phyloP scores from a whole-genome alignment of 1,284 basidiomycete species.

The Ceratobasidium sp. region DNA sequence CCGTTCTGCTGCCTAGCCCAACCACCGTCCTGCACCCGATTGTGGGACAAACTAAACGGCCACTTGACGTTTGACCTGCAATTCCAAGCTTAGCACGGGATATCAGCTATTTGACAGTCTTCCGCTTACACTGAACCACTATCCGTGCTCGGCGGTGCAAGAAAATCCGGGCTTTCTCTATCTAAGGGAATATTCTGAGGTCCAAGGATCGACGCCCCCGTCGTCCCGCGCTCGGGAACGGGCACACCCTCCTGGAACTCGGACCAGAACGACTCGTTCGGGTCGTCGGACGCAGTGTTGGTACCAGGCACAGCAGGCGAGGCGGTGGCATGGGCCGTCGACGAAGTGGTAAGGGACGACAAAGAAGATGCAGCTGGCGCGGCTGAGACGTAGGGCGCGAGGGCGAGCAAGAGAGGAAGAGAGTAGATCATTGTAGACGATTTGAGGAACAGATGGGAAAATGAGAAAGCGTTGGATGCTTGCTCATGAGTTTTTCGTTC shows the following conservation, averaged over 20 bases:
- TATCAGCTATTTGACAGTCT: too few species aligned
- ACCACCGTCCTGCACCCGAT: constrained; percentile 76
- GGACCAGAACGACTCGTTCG: constrained; percentile 37
- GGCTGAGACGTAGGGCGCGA: neutral
- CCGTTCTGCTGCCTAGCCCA: constrained; percentile 70
- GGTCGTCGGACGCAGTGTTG: constrained; percentile 30
- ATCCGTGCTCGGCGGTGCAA: constrained; percentile 53
- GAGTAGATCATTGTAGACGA: neutral
- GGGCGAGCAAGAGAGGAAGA: neutral
- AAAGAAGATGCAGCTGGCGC: neutral
- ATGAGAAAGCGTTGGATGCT: neutral
- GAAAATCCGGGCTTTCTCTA: constrained; percentile 67
- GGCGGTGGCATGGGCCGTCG: neutral
- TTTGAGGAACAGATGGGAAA: neutral
- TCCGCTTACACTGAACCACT: constrained; percentile 69
- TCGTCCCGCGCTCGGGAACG: neutral
- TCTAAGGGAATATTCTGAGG: constrained; percentile 69
- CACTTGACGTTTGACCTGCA: constrained; percentile 73
- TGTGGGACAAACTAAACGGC: constrained; percentile 78
- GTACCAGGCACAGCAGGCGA: too few species aligned
- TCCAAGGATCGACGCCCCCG: constrained; percentile 54
- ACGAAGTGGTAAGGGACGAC: too few species aligned
- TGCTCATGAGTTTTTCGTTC: neutral
- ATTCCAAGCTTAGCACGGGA: neutral
- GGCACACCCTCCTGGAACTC: constrained; percentile 33